Evolutionary conservation across 345 rosid genomes (phyloP).

Genomic region (Capsella bursapastoris): DNA sequence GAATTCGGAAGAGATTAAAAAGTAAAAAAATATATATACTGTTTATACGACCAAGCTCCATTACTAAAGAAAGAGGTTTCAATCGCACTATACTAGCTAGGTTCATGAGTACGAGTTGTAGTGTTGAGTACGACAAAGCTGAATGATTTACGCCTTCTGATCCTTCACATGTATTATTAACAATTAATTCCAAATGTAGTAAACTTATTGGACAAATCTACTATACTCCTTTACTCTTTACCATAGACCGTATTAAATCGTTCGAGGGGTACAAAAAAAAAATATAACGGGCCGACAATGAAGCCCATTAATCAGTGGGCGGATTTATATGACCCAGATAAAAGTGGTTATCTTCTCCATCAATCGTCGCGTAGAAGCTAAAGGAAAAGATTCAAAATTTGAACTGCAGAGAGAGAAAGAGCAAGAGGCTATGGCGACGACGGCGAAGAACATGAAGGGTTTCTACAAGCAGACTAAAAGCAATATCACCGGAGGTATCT

Average conservation of each 20-base stretch:
- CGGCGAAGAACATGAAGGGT: constrained; percentile 59
- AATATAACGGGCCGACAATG: background rate
- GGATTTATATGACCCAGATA: constrained; percentile 5
- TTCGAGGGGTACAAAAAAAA: no score
- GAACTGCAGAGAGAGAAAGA: constrained; percentile 27
- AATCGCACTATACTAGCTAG: background rate
- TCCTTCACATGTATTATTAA: background rate
- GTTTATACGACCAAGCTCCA: background rate
- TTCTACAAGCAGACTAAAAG: constrained; percentile 68
- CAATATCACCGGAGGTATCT: constrained; percentile 43
- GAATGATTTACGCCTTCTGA: background rate
- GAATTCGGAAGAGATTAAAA: background rate
- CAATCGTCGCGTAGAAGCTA: constrained; percentile 34
- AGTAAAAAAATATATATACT: background rate
- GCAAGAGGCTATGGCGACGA: constrained; percentile 51
- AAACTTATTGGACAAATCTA: background rate
- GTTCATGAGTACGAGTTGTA: background rate
- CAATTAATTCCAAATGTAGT: background rate
- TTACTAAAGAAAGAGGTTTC: background rate
- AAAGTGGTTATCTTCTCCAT: background rate
- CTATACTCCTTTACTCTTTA: no score
- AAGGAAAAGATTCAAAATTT: constrained; percentile 46
- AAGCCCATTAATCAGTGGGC: constrained; percentile 29
- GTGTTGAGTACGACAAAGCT: background rate
- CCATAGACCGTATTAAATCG: no score